phyloP scores from a whole-genome alignment of 2,329 filamentous ascomycete species.

The Calonectria crousiana region DNA sequence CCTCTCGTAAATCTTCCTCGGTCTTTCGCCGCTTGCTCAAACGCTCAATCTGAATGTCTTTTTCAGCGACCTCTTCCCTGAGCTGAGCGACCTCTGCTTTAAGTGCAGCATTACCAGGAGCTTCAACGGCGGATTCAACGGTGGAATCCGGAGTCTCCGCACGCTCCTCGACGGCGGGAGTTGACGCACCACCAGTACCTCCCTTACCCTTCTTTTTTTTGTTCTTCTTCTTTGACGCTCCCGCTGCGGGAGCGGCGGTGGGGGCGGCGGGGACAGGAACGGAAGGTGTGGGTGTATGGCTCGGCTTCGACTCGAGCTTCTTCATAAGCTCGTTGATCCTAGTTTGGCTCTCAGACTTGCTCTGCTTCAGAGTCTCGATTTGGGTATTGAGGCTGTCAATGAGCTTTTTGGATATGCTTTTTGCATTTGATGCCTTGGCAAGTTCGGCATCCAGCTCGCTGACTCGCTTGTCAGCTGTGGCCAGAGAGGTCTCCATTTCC shows the following conservation, averaged over 20 bases:
- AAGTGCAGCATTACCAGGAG: slow-evolving; percentile 52
- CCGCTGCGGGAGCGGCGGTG: slow-evolving; percentile 33
- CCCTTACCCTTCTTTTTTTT: slow-evolving; percentile 93
- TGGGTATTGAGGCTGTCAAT: slow-evolving; percentile 53
- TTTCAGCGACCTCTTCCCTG: slow-evolving; percentile 68
- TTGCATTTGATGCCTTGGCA: slow-evolving; percentile 53
- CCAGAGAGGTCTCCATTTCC: slow-evolving; percentile 52
- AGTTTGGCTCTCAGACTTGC: slow-evolving; percentile 46
- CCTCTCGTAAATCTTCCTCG: slow-evolving; percentile 84
- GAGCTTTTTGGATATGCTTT: slow-evolving; percentile 55
- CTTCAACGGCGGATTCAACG: slow-evolving; percentile 45
- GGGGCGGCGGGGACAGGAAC: slow-evolving; percentile 43
- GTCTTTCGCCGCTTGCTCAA: slow-evolving; percentile 78
- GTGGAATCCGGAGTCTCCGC: slow-evolving; percentile 53
- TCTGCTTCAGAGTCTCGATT: slow-evolving; percentile 51
- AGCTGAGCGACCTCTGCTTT: slow-evolving; percentile 64
- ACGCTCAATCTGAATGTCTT: slow-evolving; percentile 79
- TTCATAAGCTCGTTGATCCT: slow-evolving; percentile 57
- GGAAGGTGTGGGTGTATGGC: slow-evolving; percentile 29
- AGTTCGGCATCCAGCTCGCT: slow-evolving; percentile 57
- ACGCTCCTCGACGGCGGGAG: slow-evolving; percentile 46
- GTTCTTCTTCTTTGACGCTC: slow-evolving; percentile 71
- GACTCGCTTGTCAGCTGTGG: slow-evolving; percentile 49
- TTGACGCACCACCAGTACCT: slow-evolving; percentile 61
- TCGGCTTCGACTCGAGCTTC: slow-evolving; percentile 53